Conservation (phyloP, 306 rosid species). For the Dryas drummondii region DNA sequence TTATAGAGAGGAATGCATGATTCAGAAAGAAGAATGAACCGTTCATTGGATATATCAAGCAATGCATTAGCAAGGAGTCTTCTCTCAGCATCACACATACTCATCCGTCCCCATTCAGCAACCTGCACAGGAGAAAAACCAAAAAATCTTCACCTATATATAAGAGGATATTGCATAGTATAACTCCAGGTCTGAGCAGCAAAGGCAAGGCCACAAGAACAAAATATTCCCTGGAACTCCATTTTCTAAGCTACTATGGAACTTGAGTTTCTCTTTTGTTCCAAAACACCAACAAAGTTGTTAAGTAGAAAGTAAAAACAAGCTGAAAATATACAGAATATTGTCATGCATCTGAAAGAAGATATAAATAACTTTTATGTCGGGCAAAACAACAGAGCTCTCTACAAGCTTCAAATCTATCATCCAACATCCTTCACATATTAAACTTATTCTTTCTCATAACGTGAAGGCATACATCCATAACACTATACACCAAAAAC, state of each 20-base stretch:
- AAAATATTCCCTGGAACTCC: background rate
- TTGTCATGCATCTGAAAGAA: background rate
- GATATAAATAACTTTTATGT: background rate
- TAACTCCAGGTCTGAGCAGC: background rate
- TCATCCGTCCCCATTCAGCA: conserved; percentile 96
- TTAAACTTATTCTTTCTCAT: background rate
- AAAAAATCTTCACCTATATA: background rate
- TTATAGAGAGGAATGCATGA: conserved; percentile 89
- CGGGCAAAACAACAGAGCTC: background rate
- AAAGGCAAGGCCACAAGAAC: background rate
- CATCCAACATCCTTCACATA: background rate
- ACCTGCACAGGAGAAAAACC: conserved; percentile 44
- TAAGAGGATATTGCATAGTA: background rate
- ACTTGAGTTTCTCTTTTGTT: background rate
- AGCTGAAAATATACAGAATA: background rate
- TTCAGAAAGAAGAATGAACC: conserved; percentile 86
- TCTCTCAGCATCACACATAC: conserved; percentile 94
- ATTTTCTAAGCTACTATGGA: background rate
- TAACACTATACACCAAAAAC: background rate
- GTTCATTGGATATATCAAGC: conserved; percentile 79
- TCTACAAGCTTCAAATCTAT: background rate
- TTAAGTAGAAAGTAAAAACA: background rate
- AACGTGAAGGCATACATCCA: background rate
- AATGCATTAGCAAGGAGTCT: conserved; percentile 90
- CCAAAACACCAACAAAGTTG: background rate